Evolutionary conservation across 2,329 filamentous ascomycete genomes (phyloP).

Genomic region (Albifimbria verrucaria): DNA sequence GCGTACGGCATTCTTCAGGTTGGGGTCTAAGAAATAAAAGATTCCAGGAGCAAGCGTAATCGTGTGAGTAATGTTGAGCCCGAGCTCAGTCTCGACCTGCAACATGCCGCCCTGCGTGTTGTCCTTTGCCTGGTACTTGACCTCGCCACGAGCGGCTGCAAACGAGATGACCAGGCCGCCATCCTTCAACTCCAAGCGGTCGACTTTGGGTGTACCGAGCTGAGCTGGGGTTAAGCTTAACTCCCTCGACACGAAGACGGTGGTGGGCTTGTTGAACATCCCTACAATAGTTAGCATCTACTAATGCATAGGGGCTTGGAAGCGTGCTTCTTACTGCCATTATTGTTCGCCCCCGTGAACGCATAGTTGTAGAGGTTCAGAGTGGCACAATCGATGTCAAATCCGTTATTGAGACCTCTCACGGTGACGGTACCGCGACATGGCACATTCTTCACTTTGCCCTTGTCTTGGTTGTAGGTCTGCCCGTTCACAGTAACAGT

Average conservation of each 20-base stretch:
- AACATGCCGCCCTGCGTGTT: conserved; percentile 3
- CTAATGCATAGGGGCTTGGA: too few relatives aligned
- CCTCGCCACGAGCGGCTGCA: not conserved
- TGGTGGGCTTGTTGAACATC: conserved; percentile 1
- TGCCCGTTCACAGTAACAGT: not conserved
- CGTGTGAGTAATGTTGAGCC: conserved; percentile 1
- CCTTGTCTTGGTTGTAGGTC: not conserved
- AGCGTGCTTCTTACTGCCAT: not conserved
- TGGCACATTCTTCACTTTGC: not conserved
- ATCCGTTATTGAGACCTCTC: conserved; percentile 2
- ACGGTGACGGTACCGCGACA: conserved; percentile 1
- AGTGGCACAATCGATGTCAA: conserved; percentile 3
- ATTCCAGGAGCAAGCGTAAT: conserved; percentile 2
- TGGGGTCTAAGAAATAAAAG: conserved; percentile 5
- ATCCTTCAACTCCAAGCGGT: not conserved
- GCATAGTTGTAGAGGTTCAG: conserved; percentile 6
- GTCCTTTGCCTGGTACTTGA: conserved; percentile 6
- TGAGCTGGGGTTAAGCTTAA: not conserved
- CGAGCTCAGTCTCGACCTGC: conserved; percentile 2
- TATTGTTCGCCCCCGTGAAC: conserved; percentile 1
- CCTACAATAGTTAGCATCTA: too few relatives aligned
- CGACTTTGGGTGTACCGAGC: not conserved
- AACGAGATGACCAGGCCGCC: not conserved
- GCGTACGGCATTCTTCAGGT: conserved; percentile 1
- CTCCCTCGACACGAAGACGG: not conserved